Conservation (phyloP, 306 rosid genomes). For the Castanea mollissima region DNA sequence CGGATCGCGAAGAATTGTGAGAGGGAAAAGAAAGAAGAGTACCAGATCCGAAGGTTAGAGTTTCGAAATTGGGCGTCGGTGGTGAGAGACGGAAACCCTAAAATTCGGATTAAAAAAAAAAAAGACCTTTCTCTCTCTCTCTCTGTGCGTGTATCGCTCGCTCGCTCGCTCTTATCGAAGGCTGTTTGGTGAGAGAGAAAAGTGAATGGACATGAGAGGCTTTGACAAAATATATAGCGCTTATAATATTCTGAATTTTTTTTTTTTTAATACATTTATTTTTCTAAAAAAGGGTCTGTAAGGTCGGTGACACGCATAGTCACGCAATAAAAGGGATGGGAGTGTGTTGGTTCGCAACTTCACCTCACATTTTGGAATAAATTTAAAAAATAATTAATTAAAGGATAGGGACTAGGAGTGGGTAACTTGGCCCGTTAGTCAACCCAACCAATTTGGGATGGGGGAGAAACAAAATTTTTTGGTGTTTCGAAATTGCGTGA, state of each 20-base stretch:
- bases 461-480: too few relatives aligned
- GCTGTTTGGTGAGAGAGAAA: constrained; percentile 28
- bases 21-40: neutral
- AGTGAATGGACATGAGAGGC: neutral
- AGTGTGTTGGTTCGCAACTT: too few relatives aligned
- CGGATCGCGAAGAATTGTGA: neutral
- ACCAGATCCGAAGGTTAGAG: constrained; percentile 67
- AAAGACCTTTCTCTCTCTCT: constrained; percentile 26
- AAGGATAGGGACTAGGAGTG: too few relatives aligned
- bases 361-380: too few relatives aligned
- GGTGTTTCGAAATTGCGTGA: too few relatives aligned
- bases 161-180: neutral
- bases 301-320: too few relatives aligned
- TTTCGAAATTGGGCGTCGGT: constrained; percentile 16
- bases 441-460: too few relatives aligned
- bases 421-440: too few relatives aligned
- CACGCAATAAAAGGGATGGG: too few relatives aligned
- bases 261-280: neutral
- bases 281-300: too few relatives aligned
- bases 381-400: too few relatives aligned
- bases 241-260: too few relatives aligned
- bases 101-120: constrained; percentile 42
- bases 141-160: neutral
- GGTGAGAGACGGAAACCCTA: constrained; percentile 32
- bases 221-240: neutral